Evolutionary conservation across 2,329 filamentous ascomycete species (phyloP), one percentile per base, ranked within the genome.

Genomic region (Xylaria sp.): DNA sequence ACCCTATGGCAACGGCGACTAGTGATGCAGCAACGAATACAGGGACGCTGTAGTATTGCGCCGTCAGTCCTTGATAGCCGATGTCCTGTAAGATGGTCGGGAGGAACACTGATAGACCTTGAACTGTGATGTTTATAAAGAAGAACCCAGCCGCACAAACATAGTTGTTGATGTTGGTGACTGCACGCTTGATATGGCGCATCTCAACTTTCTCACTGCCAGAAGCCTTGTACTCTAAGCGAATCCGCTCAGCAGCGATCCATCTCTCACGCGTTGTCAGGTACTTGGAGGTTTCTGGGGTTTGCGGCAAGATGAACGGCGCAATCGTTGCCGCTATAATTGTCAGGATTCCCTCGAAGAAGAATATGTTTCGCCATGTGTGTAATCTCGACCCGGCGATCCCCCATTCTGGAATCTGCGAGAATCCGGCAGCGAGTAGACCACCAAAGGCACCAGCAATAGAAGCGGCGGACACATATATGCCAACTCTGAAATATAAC

Each of bases 361-460:
- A 88, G 79, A 89, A 89, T 70, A 89, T 89, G 74, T 86, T 86
- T 66, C 84, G 81, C 85, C 85, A 87, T 0, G 81, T 84, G 69
- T 84, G 78, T 59, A 88, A 80, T 31, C 73, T 78, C 65, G 79
- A 79, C 1, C 76, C 67, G 0, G 75, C 77, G 6, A 78, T 73
- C 0, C 86, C 86, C 84, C 85, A 89, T 38, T 77, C 72, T 5
- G 86, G 86, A 50, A 89, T 84, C 6, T 73, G 79, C 61, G 79
- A 80, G 56, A 86, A 79, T 54, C 82, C 85, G 6, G 84, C 84
- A 1, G 86, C 86, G 0, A 88, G 77, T 4, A 89, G 78, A 0
- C 86, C 86, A 20, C 86, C 86, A 66, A 88, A 88, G 13, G 85
- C 85, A 15, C 86, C 86, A 15, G 86, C 85, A 71, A 88, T 80